Conservation (phyloP, 2,329 filamentous ascomycete species). For the Exutisphaerella laricina region DNA sequence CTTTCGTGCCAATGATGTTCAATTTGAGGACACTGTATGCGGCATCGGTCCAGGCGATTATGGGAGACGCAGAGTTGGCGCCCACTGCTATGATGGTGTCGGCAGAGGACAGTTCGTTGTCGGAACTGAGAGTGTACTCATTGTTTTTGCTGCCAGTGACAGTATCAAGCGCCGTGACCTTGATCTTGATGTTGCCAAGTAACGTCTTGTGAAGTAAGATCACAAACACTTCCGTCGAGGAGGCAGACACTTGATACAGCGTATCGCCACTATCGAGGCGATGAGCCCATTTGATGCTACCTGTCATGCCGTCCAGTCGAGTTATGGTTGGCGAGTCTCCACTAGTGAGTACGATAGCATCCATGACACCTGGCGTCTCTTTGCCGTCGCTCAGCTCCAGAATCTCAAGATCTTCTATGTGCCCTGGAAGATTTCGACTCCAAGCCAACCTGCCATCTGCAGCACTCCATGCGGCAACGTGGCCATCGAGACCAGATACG, state of each 20-base stretch:
- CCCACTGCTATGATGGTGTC: constrained; percentile 69
- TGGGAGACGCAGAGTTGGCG: constrained; percentile 66
- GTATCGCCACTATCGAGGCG: constrained; percentile 58
- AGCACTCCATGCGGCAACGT: constrained; percentile 77
- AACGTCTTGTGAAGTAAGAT: constrained; percentile 64
- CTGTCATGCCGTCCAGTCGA: constrained; percentile 66
- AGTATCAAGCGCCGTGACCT: constrained; percentile 67
- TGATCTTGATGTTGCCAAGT: constrained; percentile 67
- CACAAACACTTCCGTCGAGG: constrained; percentile 64
- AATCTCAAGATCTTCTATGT: constrained; percentile 67
- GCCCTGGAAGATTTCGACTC: constrained; percentile 56
- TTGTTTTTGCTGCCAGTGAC: constrained; percentile 66
- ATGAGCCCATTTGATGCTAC: constrained; percentile 73
- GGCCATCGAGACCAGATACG: constrained; percentile 63
- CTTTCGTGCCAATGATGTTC: constrained; percentile 58
- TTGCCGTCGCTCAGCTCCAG: constrained; percentile 59
- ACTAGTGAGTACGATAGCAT: constrained; percentile 63
- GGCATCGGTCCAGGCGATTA: constrained; percentile 69
- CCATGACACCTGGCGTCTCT: constrained; percentile 48
- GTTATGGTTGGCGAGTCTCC: constrained; percentile 57
- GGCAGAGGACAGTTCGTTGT: constrained; percentile 61
- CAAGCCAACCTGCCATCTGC: constrained; percentile 73
- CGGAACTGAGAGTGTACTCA: constrained; percentile 66
- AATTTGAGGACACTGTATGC: constrained; percentile 59
- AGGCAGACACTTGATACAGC: constrained; percentile 71